Evolutionary conservation across 2,329 filamentous ascomycete genomes (phyloP).

Genomic region (Alternaria gansuensis): DNA sequence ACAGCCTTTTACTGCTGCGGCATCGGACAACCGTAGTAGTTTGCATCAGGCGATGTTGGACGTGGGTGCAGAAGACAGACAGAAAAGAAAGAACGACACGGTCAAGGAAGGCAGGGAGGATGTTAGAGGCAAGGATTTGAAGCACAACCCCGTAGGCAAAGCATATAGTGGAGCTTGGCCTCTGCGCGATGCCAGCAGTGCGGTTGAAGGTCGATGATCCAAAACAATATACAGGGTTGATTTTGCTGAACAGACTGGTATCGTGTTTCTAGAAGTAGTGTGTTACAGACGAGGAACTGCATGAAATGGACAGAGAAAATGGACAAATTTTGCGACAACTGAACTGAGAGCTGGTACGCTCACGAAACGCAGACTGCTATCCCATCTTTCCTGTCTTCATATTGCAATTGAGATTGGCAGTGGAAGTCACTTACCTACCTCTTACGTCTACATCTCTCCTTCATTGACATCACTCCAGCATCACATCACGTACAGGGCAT

Average conservation of each 20-base stretch:
- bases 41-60: constrained; percentile 9
- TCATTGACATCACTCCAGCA: constrained; percentile 16
- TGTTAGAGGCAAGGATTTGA: neutral
- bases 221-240: neutral
- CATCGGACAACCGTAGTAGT: constrained; percentile 1
- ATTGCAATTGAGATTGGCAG: neutral
- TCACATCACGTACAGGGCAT: constrained; percentile 20
- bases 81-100: neutral
- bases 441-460: neutral
- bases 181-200: neutral
- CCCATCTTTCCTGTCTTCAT: neutral
- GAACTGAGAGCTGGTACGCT: neutral
- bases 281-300: neutral
- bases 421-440: constrained; percentile 1
- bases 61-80: neutral
- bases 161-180: constrained; percentile 12
- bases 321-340: neutral
- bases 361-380: neutral
- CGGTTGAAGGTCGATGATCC: neutral
- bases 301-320: neutral
- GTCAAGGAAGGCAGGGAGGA: neutral
- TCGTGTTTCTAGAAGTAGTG: neutral
- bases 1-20: neutral
- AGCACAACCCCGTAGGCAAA: neutral
- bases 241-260: neutral